Conservation (phyloP, 805 yeast genomes). For the Pichia phayaonensis region DNA sequence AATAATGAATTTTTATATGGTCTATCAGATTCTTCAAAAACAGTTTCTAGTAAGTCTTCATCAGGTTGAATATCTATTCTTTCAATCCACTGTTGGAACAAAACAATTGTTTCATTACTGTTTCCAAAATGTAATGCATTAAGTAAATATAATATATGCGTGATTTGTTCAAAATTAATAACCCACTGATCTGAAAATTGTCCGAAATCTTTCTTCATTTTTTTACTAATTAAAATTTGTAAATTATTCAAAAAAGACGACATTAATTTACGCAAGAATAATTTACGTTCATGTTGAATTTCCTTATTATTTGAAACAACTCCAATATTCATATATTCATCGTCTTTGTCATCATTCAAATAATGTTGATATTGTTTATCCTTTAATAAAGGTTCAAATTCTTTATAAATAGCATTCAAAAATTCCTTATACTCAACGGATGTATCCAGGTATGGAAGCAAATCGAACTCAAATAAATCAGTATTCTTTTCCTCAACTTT, state of each 20-base stretch:
- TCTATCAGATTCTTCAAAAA: constrained; percentile 31
- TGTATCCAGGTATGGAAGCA: constrained; percentile 31
- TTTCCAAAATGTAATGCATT: constrained; percentile 44
- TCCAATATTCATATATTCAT: constrained; percentile 25
- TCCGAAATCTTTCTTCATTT: constrained; percentile 17
- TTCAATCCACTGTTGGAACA: constrained; percentile 57
- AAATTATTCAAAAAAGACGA: constrained; percentile 25
- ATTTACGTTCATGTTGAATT: constrained; percentile 29
- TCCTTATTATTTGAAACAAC: constrained; percentile 29
- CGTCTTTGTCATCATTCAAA: constrained; percentile 11
- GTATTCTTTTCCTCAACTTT: constrained; percentile 27
- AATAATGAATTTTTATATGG: constrained; percentile 47
- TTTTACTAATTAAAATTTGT: constrained; percentile 24
- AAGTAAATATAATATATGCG: constrained; percentile 50
- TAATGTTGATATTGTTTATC: constrained; percentile 33
- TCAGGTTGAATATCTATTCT: constrained; percentile 63
- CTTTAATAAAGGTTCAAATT: constrained; percentile 43
- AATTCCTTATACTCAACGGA: constrained; percentile 39
- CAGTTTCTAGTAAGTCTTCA: constrained; percentile 39
- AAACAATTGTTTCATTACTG: constrained; percentile 34
- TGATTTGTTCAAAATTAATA: constrained; percentile 32
- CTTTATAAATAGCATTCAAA: constrained; percentile 42
- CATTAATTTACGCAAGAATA: constrained; percentile 26
- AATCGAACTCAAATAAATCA: constrained; percentile 34
- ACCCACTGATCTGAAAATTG: constrained; percentile 15